Evolutionary conservation across 2,329 filamentous ascomycete species (phyloP).

Genomic region (Berkeleyomyces basicola): DNA sequence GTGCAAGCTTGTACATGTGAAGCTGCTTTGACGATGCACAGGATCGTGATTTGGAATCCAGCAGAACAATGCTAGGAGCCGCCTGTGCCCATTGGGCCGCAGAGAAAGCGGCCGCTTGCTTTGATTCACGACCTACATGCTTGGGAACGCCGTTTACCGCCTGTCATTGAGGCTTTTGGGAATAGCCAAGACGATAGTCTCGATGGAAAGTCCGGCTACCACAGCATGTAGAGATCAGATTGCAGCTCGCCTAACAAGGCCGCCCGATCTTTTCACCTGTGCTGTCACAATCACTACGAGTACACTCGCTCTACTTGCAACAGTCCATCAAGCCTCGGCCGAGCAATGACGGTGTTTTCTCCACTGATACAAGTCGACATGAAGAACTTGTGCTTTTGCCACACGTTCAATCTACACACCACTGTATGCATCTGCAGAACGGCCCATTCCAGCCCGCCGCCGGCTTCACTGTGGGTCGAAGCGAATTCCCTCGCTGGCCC

Average conservation of each 20-base stretch:
- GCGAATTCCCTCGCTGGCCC: conserved; percentile 43
- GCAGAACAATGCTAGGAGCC: conserved; percentile 38
- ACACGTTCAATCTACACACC: conserved; percentile 40
- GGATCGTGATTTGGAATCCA: conserved; percentile 48
- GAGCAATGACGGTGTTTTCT: too few species aligned
- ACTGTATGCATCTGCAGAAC: conserved; percentile 41
- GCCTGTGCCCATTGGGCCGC: conserved; percentile 31
- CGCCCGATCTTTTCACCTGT: too few species aligned
- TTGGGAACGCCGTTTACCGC: neutral
- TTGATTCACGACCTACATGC: conserved; percentile 36
- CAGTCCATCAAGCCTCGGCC: too few species aligned
- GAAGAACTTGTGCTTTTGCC: conserved; percentile 38
- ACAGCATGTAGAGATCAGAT: too few species aligned
- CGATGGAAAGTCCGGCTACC: too few species aligned
- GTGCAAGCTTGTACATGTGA: conserved; percentile 21
- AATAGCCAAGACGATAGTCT: too few species aligned
- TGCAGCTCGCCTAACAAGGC: too few species aligned
- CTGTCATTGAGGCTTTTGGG: conserved; percentile 32
- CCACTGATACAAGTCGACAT: conserved; percentile 14
- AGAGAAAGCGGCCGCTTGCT: conserved; percentile 40
- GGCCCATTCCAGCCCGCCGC: conserved; percentile 30
- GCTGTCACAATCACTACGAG: too few species aligned
- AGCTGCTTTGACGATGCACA: conserved; percentile 31
- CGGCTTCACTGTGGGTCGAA: conserved; percentile 36
- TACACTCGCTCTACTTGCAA: too few species aligned